Evolutionary conservation across 768 basidiomycete species (phyloP), one percentile per base, ranked within the genome.

Genomic region (Cystobasidium onofrii): DNA sequence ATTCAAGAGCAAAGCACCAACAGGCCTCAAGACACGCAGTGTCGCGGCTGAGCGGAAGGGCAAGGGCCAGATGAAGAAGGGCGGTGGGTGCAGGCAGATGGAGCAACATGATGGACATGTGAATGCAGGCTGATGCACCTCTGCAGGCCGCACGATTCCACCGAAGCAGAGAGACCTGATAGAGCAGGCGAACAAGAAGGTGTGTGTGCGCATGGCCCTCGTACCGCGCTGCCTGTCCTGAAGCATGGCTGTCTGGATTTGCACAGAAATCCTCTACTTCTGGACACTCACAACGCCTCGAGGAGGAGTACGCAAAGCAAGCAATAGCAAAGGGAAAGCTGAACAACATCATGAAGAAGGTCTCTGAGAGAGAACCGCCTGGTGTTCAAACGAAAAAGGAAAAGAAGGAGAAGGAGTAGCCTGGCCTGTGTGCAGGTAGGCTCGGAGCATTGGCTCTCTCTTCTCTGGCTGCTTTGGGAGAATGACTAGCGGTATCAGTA

Each of bases 81-180:
- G 69, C 52, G 69, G 69, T 71, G 52, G 20, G 67, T 70, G 27
- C 13, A 25, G 64, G 17, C 18, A 15, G n/a, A 44, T 20, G 23
- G 44, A 18, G 29, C 31, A 31, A 12, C 23, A n/a, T n/a, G n/a
- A 39, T 12, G 27, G 41, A 52, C 46, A 50, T 50, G 6, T 12
- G 9, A 25, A 10, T 3, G 27, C 33, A 34, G 61, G 27, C 46
- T 33, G 46, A 50, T 4, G 7, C 12, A 20, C 55, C 9, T 33
- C 34, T 46, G 34, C 55, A 71, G 69, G 46, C 25, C 69, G 69
- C 31, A 36, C 23, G 15, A 61, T 71, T 6, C 52, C 69, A 44
- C 69, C 69, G 23, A 71, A 71, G 55, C 50, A 60, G 69, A 34
- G 29, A 34, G 69, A 71, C 20, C 69, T 71, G 25, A 55, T 71